Percentiles rank a stretch among this genome's conserved stretches.
Evolutionary conservation across 306 rosid genomes (phyloP).

Genomic region (Cicer judaicum): DNA sequence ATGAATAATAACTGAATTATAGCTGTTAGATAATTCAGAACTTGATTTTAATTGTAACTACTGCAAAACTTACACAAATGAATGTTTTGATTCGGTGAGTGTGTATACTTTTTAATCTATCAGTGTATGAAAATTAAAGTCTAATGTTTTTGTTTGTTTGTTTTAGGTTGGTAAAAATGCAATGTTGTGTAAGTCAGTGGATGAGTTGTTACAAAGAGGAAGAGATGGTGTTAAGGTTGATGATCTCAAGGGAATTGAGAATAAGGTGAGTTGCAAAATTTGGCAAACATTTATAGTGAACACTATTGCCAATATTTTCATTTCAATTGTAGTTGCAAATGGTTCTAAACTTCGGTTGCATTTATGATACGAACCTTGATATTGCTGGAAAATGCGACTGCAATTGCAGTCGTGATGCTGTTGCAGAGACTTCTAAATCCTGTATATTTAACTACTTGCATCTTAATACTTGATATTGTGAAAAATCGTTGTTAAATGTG

Average conservation of each 20-base stretch:
- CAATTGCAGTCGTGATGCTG: neutral
- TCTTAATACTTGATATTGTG: neutral
- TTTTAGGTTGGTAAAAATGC: slow-evolving; percentile 84
- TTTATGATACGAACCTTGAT: neutral
- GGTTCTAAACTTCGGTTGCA: neutral
- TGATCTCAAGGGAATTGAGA: slow-evolving; percentile 62
- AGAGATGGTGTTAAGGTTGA: slow-evolving; percentile 60
- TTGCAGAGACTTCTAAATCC: neutral
- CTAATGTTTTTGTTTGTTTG: neutral
- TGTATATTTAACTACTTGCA: neutral
- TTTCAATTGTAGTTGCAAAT: neutral
- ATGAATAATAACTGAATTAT: too few species aligned
- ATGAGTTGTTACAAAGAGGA: slow-evolving; percentile 67
- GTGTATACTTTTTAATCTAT: too few species aligned
- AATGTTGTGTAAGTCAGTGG: slow-evolving; percentile 64
- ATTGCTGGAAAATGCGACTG: neutral
- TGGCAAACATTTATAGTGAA: neutral
- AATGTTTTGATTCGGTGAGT: too few species aligned
- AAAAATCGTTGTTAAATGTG: neutral
- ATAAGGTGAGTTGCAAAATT: slow-evolving; percentile 60
- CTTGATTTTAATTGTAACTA: too few species aligned
- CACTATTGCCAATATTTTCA: neutral
- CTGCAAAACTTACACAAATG: too few species aligned
- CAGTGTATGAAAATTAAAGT: too few species aligned
- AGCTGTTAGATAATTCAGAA: too few species aligned